Percentiles rank a stretch among this genome's conserved stretches.
Conservation (phyloP, 768 basidiomycete genomes). For the Cantharellus anzutake region DNA sequence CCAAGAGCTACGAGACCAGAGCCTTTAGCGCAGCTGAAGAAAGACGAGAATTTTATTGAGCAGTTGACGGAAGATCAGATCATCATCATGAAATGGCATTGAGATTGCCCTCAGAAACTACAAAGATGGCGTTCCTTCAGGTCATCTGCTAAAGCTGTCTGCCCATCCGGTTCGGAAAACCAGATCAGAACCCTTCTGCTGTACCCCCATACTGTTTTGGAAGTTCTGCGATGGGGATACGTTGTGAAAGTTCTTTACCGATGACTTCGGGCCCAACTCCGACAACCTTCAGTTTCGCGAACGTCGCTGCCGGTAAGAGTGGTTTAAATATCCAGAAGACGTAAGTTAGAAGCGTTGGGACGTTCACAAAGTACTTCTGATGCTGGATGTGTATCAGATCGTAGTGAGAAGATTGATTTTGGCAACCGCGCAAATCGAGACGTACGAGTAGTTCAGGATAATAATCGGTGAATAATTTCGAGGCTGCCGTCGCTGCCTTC, state of each 20-base stretch:
- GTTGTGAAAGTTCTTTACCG: constrained; percentile 35
- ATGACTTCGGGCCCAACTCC: constrained; percentile 43
- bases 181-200: constrained; percentile 26
- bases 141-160: too few relatives aligned
- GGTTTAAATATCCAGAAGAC: constrained; percentile 73
- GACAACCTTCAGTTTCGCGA: constrained; percentile 66
- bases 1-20: too few relatives aligned
- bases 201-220: constrained; percentile 56
- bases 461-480: constrained; percentile 52
- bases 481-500: constrained; percentile 53
- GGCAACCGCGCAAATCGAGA: not conserved
- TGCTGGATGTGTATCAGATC: constrained; percentile 21
- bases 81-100: too few relatives aligned
- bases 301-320: constrained; percentile 46
- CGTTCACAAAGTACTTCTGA: constrained; percentile 67
- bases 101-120: too few relatives aligned
- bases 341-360: constrained; percentile 59
- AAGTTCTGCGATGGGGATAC: constrained; percentile 37
- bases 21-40: too few relatives aligned
- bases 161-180: too few relatives aligned
- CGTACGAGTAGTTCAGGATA: constrained; percentile 54
- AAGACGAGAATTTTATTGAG: too few relatives aligned
- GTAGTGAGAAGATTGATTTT: not conserved
- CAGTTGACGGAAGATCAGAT: too few relatives aligned
- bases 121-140: too few relatives aligned